Evolutionary conservation across 2,329 filamentous ascomycete species (phyloP).

Genomic region (Paraphoma chrysanthemicola): DNA sequence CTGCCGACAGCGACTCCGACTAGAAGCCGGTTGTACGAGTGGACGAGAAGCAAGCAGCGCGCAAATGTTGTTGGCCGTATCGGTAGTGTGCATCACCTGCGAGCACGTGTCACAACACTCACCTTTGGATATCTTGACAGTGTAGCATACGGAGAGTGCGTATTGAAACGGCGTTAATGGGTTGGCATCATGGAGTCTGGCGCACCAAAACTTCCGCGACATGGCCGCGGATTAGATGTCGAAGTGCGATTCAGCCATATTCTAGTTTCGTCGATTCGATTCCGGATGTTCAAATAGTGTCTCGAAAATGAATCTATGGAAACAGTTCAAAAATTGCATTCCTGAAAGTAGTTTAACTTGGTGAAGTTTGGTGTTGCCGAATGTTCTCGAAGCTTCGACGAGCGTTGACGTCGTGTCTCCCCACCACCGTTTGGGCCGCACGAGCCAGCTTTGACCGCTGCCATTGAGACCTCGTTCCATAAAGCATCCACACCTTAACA

Average conservation of each 20-base stretch:
- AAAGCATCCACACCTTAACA: constrained; percentile 32
- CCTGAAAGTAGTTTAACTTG: constrained; percentile 3
- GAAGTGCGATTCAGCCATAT: constrained; percentile 25
- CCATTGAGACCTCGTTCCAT: constrained; percentile 33
- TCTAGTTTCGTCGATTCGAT: constrained; percentile 27
- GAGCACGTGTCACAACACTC: constrained; percentile 32
- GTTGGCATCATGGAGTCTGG: constrained; percentile 42
- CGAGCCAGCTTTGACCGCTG: constrained; percentile 27
- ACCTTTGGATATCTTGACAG: constrained; percentile 36
- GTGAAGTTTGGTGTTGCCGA: constrained; percentile 21
- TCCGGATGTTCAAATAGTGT: constrained; percentile 24
- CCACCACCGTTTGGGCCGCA: constrained; percentile 19
- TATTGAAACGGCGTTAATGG: constrained; percentile 39
- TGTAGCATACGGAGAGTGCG: constrained; percentile 47
- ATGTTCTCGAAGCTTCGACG: constrained; percentile 49
- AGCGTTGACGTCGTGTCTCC: constrained; percentile 32
- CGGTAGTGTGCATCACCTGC: constrained; percentile 19
- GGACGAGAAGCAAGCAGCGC: constrained; percentile 21
- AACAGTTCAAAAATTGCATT: constrained; percentile 14
- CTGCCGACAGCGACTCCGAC: constrained; percentile 41
- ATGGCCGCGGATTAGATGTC: constrained; percentile 32
- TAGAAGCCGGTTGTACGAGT: constrained; percentile 23
- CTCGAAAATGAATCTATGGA: constrained; percentile 16
- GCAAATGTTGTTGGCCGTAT: constrained; percentile 16
- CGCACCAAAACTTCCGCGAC: constrained; percentile 35